phyloP scores from a whole-genome alignment of 371 early-diverging fungal genomes.

The Dichotomocladium elegans region DNA sequence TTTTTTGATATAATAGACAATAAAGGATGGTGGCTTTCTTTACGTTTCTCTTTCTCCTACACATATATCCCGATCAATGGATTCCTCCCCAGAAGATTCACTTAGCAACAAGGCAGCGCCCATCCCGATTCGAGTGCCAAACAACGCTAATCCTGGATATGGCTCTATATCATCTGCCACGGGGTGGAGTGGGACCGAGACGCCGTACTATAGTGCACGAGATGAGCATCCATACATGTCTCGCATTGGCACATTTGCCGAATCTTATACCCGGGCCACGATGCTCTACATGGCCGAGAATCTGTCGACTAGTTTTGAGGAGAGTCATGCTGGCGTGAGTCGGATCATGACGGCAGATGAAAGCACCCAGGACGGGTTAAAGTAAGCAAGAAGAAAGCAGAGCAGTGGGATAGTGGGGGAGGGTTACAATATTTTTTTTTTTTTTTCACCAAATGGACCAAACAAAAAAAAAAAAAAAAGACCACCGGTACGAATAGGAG shows the following conservation, averaged over 20 bases:
- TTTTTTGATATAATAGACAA: too few relatives aligned
- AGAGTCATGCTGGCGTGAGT: neutral
- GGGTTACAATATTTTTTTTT: neutral
- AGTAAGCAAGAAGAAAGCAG: neutral
- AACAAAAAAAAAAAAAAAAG: neutral
- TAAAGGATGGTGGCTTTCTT: too few relatives aligned
- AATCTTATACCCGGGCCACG: conserved; percentile 14
- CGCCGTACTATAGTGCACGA: conserved; percentile 3
- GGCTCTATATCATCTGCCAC: conserved; percentile 9
- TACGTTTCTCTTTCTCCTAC: neutral
- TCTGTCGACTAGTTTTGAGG: neutral
- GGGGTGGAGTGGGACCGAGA: conserved; percentile 1
- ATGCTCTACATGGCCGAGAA: conserved; percentile 17
- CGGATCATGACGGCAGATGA: neutral
- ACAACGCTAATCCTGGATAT: conserved; percentile 21
- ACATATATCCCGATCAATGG: neutral
- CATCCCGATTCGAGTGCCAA: conserved; percentile 21
- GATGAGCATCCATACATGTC: neutral
- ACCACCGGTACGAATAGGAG: neutral
- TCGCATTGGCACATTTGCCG: conserved; percentile 3
- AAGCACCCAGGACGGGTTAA: neutral
- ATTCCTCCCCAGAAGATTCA: too few relatives aligned
- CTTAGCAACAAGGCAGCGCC: too few relatives aligned
- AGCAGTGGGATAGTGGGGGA: too few relatives aligned
- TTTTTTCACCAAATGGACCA: too few relatives aligned